Evolutionary conservation across 2,329 filamentous ascomycete species (phyloP), one percentile per base, ranked within the genome.

Genomic region (Epichloe gansuensis): DNA sequence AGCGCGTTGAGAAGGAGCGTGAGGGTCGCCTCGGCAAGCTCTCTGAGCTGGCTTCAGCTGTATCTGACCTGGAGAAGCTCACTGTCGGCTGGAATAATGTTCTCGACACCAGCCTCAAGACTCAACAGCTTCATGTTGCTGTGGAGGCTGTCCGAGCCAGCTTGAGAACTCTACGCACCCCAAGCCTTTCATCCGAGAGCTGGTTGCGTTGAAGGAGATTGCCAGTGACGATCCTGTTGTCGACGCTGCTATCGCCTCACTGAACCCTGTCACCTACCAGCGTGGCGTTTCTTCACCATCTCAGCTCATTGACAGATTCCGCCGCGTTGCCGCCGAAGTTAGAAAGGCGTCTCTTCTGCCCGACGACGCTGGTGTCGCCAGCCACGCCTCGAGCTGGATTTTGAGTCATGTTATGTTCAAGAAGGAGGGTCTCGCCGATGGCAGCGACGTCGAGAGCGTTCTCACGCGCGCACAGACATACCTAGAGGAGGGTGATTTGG

Each of bases 331-430:
- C 2, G 74, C 75, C 53, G 93, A 98, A 72, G 93, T 98, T 42
- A 83, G 93, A 67, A 98, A 98, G 76, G 93, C 93, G 21, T 86
- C 86, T 45, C 78, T 98, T 49, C 77, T 98, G 15, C 93, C 93
- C 13, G 91, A 95, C 58, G 86, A 96, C 63, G 93, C 93, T 0
- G 93, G 93, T 60, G 87, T 98, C 28, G 91, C 93, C 21, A 93
- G 87, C 63, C 93, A 98, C 68, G 90, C 91, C 3, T 91, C 90
- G 44, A 93, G 87, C 67, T 85, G 88, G 68, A 77, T 94, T 46
- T 75, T 98, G 62, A 95, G 88, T 75, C 94, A 95, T 73, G 78
- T 97, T 50, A 82, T 97, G 73, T 97, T 98, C 80, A 90, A 89
- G 76, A 97, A 97, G 79, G 83, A 86, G 63, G 88, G 86, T 9